phyloP scores from a whole-genome alignment of 805 yeast genomes.

The Candida jianshihensis region DNA sequence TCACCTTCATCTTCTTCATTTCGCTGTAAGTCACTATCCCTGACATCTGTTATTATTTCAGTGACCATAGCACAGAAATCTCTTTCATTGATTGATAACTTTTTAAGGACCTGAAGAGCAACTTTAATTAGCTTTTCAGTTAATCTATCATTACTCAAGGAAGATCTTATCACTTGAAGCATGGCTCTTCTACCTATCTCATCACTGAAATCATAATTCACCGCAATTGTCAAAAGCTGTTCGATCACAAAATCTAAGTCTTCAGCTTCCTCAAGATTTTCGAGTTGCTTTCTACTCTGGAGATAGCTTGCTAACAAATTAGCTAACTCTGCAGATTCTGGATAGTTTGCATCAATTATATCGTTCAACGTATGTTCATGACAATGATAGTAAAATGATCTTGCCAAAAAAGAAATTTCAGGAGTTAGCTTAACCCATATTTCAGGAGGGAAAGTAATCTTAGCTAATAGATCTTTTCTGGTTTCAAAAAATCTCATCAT shows the following conservation, averaged over 20 bases:
- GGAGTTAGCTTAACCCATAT: constrained; percentile 67
- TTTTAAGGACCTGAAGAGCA: constrained; percentile 59
- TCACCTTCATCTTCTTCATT: constrained; percentile 23
- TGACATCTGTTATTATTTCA: constrained; percentile 81
- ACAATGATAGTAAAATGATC: constrained; percentile 63
- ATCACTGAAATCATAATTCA: constrained; percentile 78
- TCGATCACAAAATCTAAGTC: constrained; percentile 69
- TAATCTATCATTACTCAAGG: constrained; percentile 51
- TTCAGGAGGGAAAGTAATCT: constrained; percentile 53
- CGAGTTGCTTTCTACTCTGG: constrained; percentile 32
- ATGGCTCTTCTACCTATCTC: constrained; percentile 83
- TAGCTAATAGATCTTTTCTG: constrained; percentile 55
- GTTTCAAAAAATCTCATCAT: constrained; percentile 54
- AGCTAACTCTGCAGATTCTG: constrained; percentile 73
- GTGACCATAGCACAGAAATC: constrained; percentile 79
- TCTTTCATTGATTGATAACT: constrained; percentile 67
- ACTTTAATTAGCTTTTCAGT: constrained; percentile 46
- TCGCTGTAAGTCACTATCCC: constrained; percentile 44
- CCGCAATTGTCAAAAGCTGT: constrained; percentile 63
- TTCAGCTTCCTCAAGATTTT: constrained; percentile 33
- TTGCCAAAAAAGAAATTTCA: constrained; percentile 67
- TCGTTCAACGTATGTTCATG: constrained; percentile 42
- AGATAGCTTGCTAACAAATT: constrained; percentile 50
- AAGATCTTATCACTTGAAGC: constrained; percentile 49
- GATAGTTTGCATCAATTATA: constrained; percentile 60